Conservation (phyloP, 306 rosid genomes). For the Begonia peltatifolia region DNA sequence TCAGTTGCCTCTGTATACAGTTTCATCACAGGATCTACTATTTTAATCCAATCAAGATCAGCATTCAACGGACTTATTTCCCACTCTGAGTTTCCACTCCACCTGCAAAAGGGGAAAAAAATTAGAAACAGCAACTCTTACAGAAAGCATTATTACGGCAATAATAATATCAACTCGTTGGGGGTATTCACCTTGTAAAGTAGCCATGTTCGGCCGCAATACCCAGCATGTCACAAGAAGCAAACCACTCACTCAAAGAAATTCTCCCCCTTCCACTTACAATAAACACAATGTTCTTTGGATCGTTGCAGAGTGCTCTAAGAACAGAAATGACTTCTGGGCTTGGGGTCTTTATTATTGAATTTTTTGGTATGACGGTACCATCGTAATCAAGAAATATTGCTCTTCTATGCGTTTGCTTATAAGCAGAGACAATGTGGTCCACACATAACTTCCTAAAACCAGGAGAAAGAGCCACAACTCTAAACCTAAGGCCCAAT, state of each 20-base stretch:
- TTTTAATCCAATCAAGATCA: constrained; percentile 15
- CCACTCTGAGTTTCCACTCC: constrained; percentile 14
- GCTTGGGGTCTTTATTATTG: constrained; percentile 12
- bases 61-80: constrained; percentile 8
- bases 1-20: constrained; percentile 12
- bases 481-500: constrained; percentile 15
- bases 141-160: not conserved
- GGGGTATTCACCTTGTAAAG: constrained; percentile 6
- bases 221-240: constrained; percentile 13
- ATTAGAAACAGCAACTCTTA: not conserved
- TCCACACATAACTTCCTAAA: constrained; percentile 14
- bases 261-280: constrained; percentile 16
- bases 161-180: too few species aligned
- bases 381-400: constrained; percentile 15
- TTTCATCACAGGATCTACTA: constrained; percentile 15
- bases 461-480: constrained; percentile 16
- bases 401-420: constrained; percentile 12
- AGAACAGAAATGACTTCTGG: constrained; percentile 10
- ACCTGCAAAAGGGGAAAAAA: constrained; percentile 8
- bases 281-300: constrained; percentile 14
- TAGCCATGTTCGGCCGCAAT: constrained; percentile 16
- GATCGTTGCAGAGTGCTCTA: constrained; percentile 10
- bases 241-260: constrained; percentile 14
- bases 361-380: constrained; percentile 10
- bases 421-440: constrained; percentile 14